Percentiles rank a stretch among this genome's conserved stretches.
Evolutionary conservation across 345 rosid genomes (phyloP).

Genomic region (Dipteronia dyeriana): DNA sequence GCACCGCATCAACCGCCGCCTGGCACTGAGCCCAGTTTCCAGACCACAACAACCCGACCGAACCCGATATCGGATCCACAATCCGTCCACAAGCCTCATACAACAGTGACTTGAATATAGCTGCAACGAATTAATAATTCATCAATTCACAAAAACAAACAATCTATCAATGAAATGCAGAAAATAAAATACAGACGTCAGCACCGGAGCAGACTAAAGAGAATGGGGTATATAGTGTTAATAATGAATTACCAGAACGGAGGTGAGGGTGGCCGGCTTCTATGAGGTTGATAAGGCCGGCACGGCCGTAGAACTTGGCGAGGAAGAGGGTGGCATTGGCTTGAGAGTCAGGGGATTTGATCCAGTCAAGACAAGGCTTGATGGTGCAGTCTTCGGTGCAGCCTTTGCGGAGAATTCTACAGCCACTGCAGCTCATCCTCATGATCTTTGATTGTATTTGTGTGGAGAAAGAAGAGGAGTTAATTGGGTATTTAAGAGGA

Average conservation of each 20-base stretch:
- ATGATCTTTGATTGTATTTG: neutral
- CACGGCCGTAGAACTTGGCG: slow-evolving; percentile 76
- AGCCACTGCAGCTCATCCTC: slow-evolving; percentile 75
- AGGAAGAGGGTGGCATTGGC: slow-evolving; percentile 77
- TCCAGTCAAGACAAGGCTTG: slow-evolving; percentile 74
- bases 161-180: too few species aligned
- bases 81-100: slow-evolving; percentile 75
- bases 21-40: slow-evolving; percentile 72
- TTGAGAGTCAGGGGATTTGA: slow-evolving; percentile 61
- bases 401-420: slow-evolving; percentile 70
- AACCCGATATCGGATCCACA: slow-evolving; percentile 60
- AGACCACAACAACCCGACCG: slow-evolving; percentile 59
- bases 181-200: neutral
- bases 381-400: slow-evolving; percentile 63
- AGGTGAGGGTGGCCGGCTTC: slow-evolving; percentile 61
- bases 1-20: slow-evolving; percentile 63
- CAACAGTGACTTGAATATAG: slow-evolving; percentile 56
- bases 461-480: neutral
- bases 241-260: slow-evolving; percentile 50
- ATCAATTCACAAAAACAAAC: too few species aligned
- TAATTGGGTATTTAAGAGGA: slow-evolving; percentile 1
- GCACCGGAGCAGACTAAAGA: too few species aligned
- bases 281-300: slow-evolving; percentile 70
- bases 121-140: slow-evolving; percentile 18
- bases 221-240: neutral